Conservation (phyloP, 2,329 filamentous ascomycete genomes). For the Cryphonectria parasitica region DNA sequence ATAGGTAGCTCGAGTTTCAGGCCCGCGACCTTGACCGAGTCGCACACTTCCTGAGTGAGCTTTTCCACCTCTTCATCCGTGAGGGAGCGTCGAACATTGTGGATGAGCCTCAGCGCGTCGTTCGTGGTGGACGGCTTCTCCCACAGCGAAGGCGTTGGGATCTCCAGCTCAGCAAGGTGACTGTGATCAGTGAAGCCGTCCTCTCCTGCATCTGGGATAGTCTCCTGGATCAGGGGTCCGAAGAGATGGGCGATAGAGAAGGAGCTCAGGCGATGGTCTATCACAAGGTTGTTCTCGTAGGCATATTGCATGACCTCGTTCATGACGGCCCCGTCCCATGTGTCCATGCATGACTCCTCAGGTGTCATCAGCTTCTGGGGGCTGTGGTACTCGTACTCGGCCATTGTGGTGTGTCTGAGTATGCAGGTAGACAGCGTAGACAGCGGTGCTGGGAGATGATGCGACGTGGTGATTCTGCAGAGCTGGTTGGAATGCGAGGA, state of each 20-base stretch:
- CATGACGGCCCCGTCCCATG: not conserved
- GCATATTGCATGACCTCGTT: conserved; percentile 22
- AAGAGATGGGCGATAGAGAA: conserved; percentile 26
- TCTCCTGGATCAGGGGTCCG: conserved; percentile 12
- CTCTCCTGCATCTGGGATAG: conserved; percentile 14
- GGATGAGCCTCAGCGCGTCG: conserved; percentile 16
- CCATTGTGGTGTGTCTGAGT: not conserved
- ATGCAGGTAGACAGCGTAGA: not conserved
- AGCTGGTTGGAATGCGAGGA: not conserved
- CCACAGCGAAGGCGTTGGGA: not conserved
- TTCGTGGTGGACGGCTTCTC: conserved; percentile 3
- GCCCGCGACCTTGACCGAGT: not conserved
- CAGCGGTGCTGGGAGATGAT: not conserved
- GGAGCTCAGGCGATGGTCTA: conserved; percentile 23
- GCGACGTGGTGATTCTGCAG: not conserved
- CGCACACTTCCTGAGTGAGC: conserved; percentile 12
- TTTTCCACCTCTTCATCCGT: conserved; percentile 16
- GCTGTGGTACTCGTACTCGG: not conserved
- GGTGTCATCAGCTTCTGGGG: no score
- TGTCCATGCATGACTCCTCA: not conserved
- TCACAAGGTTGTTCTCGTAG: conserved; percentile 22
- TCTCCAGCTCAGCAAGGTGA: conserved; percentile 14
- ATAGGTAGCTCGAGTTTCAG: conserved; percentile 34
- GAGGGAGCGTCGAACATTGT: conserved; percentile 13
- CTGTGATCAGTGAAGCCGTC: conserved; percentile 21